Evolutionary conservation across 805 yeast genomes (phyloP), one percentile per base, ranked within the genome.

Genomic region (Huiozyma sinensis): DNA sequence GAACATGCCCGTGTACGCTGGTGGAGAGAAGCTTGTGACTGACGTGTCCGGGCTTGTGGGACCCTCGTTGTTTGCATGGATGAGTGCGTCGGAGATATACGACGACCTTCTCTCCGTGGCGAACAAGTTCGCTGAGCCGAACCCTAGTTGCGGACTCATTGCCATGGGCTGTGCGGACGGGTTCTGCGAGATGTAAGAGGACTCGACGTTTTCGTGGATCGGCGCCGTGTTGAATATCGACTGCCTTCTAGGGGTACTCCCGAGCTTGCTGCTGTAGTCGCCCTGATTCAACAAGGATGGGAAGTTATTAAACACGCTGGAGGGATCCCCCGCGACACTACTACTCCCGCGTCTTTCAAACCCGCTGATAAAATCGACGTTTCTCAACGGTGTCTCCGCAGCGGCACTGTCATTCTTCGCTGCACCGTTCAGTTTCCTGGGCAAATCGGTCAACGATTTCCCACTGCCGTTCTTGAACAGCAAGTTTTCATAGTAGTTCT

Each of bases 101-200:
- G 82, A 75, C 10, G 89, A 87, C 61, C 92, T 72, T 61, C 92
- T 71, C 8, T 83, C 75, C 27, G 75, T 72, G 28, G 40, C 32
- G 10, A 35, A 30, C 9, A 29, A 12, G 24, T 28, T 36, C n/a
- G 29, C 35, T 10, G 34, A 24, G n/a, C 27, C 17, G n/a, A 41
- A 41, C 10, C 28, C 13, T 11, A 38, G 24, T 28, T 4, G 17
- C 28, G 28, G 30, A 11, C 27, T 24, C 8, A 11, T 10, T 11
- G 11, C n/a, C 30, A 10, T 40, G 30, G 43, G 38, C 2, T 31
- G 31, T 6, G 28, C 13, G 31, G 35, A 9, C 30, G 37, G 37
- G 37, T 34, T 34, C 9, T 12, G 9, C 27, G 13, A 12, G 41
- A 38, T 3, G 39, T 29, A 8, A n/a, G 39, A 37, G 27, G 39